These are phyloP conservation scores for Chloropicon primus DNA, from an alignment of 139 green algal species.

Conservation along the genomic window DNA sequence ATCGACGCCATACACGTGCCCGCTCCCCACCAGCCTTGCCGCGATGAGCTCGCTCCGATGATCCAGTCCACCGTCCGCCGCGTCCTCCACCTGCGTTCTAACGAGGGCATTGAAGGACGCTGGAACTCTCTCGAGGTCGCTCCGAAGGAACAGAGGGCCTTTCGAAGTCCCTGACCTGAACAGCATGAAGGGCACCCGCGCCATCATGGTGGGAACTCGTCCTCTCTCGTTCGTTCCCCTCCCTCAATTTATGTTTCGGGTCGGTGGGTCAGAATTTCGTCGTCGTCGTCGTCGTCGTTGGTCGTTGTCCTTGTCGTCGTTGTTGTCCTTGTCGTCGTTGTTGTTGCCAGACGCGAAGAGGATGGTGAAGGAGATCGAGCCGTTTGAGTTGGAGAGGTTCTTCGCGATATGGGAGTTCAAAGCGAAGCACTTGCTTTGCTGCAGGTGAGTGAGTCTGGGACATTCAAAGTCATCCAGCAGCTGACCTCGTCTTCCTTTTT, in stretches of 20 bases:
- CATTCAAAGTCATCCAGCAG: too few relatives aligned
- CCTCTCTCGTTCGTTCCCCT: background rate
- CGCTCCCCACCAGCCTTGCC: background rate
- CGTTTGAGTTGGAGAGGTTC: constrained; percentile 38
- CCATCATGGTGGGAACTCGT: background rate
- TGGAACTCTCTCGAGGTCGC: background rate
- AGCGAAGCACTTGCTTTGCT: constrained; percentile 39
- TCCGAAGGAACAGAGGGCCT: background rate
- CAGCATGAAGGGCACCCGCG: background rate
- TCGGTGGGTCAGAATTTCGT: too few relatives aligned
- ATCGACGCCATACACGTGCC: background rate
- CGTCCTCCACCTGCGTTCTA: too few relatives aligned
- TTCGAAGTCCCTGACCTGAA: background rate
- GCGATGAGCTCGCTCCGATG: background rate
- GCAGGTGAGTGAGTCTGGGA: too few relatives aligned
- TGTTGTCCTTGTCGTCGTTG: too few relatives aligned
- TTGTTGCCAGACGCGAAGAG: too few relatives aligned
- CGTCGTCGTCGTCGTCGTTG: too few relatives aligned
- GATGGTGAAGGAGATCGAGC: too few relatives aligned
- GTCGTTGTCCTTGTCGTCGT: too few relatives aligned
- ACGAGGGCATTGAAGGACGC: background rate
- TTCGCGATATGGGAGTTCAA: constrained; percentile 52
- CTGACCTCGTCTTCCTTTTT: too few relatives aligned
- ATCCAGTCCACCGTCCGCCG: background rate
- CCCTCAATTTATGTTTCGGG: too few relatives aligned